A percentile compares a stretch with the other conserved stretches of the same genome.
phyloP scores from a whole-genome alignment of 345 rosid genomes.

The Chamaenerion angustifolium region DNA sequence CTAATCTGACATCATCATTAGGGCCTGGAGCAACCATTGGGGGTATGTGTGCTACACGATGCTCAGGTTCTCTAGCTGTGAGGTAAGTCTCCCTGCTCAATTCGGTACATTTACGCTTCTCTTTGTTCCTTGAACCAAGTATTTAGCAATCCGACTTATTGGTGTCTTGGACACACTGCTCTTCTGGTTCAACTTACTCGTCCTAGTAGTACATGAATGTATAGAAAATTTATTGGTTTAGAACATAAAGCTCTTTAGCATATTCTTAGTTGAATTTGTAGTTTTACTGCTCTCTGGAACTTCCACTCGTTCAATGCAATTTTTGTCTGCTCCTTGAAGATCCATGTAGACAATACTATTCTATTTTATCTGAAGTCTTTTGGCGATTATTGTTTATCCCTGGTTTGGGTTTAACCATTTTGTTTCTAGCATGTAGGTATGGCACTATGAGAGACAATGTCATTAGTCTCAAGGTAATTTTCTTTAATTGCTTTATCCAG shows the following conservation, averaged over 20 bases:
- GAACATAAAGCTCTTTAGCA: no score
- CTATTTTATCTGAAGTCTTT: neutral
- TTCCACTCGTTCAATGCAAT: neutral
- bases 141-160: no score
- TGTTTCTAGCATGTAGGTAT: constrained; percentile 67
- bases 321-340: neutral
- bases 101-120: neutral
- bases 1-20: constrained; percentile 16
- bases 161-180: no score
- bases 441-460: constrained; percentile 96
- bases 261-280: no score
- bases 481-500: constrained; percentile 7
- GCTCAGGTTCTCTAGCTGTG: constrained; percentile 93
- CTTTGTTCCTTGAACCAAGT: no score
- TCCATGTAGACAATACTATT: neutral
- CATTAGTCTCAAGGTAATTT: constrained; percentile 73
- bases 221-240: no score
- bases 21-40: constrained; percentile 95
- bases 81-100: constrained; percentile 36
- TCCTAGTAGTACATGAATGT: no score
- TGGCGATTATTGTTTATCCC: neutral
- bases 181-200: no score
- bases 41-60: constrained; percentile 97
- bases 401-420: constrained; percentile 23
- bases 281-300: neutral